A percentile compares a stretch with the other conserved stretches of the same genome.
phyloP scores from a whole-genome alignment of 352 stramenopile species.

The Pythium aristosporum region DNA sequence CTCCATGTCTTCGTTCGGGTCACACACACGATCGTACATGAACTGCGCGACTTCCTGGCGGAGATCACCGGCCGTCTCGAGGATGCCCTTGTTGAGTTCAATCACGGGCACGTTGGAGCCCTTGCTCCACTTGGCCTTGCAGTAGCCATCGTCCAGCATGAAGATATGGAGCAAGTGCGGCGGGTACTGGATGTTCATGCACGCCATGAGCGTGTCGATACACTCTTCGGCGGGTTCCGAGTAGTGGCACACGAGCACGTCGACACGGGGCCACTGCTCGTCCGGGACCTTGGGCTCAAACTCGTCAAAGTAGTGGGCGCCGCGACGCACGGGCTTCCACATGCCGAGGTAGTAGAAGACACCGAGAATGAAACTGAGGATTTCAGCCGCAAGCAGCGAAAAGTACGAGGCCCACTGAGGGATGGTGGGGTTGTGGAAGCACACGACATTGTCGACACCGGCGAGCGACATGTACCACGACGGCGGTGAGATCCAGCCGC shows the following conservation, averaged over 20 bases:
- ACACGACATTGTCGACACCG: conserved; percentile 57
- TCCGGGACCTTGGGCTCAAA: conserved; percentile 46
- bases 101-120: conserved; percentile 38
- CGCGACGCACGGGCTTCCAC: conserved; percentile 50
- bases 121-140: conserved; percentile 47
- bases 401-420: conserved; percentile 46
- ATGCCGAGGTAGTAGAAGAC: conserved; percentile 49
- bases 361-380: conserved; percentile 38
- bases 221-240: conserved; percentile 49
- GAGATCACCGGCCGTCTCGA: conserved; percentile 77
- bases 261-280: conserved; percentile 45
- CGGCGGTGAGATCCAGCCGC: conserved; percentile 44
- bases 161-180: conserved; percentile 47
- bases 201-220: conserved; percentile 49
- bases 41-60: conserved; percentile 82
- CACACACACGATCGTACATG: conserved; percentile 84
- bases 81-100: conserved; percentile 44
- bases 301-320: conserved; percentile 49
- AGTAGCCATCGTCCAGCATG: conserved; percentile 51
- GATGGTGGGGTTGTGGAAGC: conserved; percentile 43
- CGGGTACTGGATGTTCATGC: conserved; percentile 56
- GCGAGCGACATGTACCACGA: conserved; percentile 43
- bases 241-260: conserved; percentile 55
- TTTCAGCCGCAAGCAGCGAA: conserved; percentile 33
- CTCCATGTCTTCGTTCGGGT: conserved; percentile 83